Percentiles rank a stretch among this genome's conserved stretches.
phyloP scores from a whole-genome alignment of 345 rosid species.

The Toxicodendron radicans region DNA sequence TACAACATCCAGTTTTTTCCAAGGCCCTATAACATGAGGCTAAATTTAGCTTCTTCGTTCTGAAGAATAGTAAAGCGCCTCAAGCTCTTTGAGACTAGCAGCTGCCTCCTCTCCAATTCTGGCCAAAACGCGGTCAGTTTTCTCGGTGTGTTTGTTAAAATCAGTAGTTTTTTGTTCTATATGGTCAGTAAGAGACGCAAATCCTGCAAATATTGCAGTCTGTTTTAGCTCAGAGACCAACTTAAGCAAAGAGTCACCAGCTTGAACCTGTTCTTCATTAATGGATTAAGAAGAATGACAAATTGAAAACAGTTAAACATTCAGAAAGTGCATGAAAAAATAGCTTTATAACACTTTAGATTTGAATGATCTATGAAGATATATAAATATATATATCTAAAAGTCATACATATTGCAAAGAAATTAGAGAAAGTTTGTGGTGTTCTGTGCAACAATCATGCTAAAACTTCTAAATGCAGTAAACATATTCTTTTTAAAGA shows the following conservation, averaged over 20 bases:
- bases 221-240: constrained; percentile 86
- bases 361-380: no score
- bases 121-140: constrained; percentile 61
- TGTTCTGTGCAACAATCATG: no score
- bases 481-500: no score
- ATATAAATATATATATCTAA: no score
- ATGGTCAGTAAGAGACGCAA: constrained; percentile 89
- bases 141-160: constrained; percentile 62
- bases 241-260: constrained; percentile 84
- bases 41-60: constrained; percentile 38
- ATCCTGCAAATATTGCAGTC: constrained; percentile 85
- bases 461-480: no score
- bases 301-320: neutral
- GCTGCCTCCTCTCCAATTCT: constrained; percentile 80
- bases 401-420: no score
- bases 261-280: constrained; percentile 61
- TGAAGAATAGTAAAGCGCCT: constrained; percentile 79
- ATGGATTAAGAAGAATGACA: neutral
- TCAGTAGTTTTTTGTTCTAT: constrained; percentile 72
- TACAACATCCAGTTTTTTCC: constrained; percentile 18
- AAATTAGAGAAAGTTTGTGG: no score
- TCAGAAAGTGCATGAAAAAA: neutral
- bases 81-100: constrained; percentile 81
- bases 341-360: no score
- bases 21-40: constrained; percentile 14